A percentile compares a stretch with the other conserved stretches of the same genome.
phyloP scores from a whole-genome alignment of 1,139 yeast genomes.

The Geotrichum phurueaensis region DNA sequence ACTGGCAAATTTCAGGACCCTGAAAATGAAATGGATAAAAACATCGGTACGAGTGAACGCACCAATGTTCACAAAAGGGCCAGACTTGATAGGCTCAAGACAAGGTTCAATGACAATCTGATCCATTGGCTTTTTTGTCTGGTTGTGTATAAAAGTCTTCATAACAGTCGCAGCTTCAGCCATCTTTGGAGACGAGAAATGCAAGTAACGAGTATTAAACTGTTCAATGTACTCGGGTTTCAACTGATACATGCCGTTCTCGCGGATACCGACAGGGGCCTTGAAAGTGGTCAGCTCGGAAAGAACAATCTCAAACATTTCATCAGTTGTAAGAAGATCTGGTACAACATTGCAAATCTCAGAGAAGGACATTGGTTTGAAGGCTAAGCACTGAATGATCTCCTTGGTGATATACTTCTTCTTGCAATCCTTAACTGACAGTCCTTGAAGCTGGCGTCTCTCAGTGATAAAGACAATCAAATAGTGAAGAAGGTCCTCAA shows the following conservation, averaged over 20 bases:
- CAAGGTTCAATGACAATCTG: slow-evolving; percentile 36
- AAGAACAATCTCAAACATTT: slow-evolving; percentile 64
- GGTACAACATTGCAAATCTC: slow-evolving; percentile 66
- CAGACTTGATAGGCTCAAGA: slow-evolving; percentile 29
- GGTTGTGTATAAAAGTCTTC: slow-evolving; percentile 41
- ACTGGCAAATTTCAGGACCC: slow-evolving; percentile 21
- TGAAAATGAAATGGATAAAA: slow-evolving; percentile 31
- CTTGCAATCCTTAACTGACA: slow-evolving; percentile 47
- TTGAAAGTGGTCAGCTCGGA: slow-evolving; percentile 54
- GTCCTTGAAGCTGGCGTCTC: slow-evolving; percentile 51
- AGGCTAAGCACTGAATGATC: slow-evolving; percentile 71
- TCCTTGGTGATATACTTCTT: slow-evolving; percentile 56
- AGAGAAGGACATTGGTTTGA: slow-evolving; percentile 65
- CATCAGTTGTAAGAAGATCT: slow-evolving; percentile 64
- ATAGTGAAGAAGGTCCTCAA: slow-evolving; percentile 73
- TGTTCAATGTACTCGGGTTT: slow-evolving; percentile 50
- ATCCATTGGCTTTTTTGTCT: slow-evolving; percentile 26
- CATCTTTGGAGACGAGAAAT: slow-evolving; percentile 68
- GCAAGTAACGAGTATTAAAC: slow-evolving; percentile 78
- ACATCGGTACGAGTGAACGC: slow-evolving; percentile 34
- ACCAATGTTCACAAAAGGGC: slow-evolving; percentile 34
- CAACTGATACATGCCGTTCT: slow-evolving; percentile 62
- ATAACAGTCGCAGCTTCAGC: slow-evolving; percentile 64
- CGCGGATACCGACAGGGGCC: slow-evolving; percentile 60
- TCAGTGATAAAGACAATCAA: slow-evolving; percentile 68